Percentiles rank a stretch among this genome's conserved stretches.
phyloP scores from a whole-genome alignment of 23 red algal genomes.

The Cyanidium caldarium region DNA sequence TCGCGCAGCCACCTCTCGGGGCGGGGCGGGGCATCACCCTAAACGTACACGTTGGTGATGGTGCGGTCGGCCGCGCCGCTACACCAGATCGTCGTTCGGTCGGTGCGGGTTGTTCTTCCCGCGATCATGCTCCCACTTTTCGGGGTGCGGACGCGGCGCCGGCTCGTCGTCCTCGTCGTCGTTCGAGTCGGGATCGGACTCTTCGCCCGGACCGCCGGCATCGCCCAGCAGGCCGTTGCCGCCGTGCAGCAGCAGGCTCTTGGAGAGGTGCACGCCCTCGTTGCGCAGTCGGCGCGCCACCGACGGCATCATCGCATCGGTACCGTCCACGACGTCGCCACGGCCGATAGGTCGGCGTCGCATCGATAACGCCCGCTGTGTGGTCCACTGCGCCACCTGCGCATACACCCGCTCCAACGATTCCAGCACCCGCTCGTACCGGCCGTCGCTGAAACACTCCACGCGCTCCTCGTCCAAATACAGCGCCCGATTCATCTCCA shows the following conservation, averaged over 20 bases:
- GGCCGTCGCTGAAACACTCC: conserved; percentile 11
- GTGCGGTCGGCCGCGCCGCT: no score
- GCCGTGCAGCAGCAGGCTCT: conserved; percentile 1
- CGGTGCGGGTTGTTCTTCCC: no score
- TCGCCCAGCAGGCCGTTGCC: not conserved
- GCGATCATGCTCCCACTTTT: no score
- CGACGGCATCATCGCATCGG: not conserved
- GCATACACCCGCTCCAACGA: conserved; percentile 4
- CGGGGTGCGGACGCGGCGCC: no score
- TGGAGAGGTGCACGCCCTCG: not conserved
- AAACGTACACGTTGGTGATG: no score
- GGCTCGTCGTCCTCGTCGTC: not conserved
- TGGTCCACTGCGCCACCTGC: not conserved
- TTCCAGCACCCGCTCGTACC: not conserved
- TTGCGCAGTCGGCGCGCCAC: conserved; percentile 2
- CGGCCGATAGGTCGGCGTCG: not conserved
- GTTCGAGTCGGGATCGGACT: conserved; percentile 15
- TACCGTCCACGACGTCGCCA: not conserved
- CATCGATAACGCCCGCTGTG: not conserved
- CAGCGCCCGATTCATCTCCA: conserved; percentile 14
- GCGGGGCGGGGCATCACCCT: no score
- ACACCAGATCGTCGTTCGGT: no score
- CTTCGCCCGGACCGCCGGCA: conserved; percentile 9
- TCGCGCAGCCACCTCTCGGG: no score
- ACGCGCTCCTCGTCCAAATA: conserved; percentile 25